Evolutionary conservation across 2,329 filamentous ascomycete species (phyloP), one percentile per base, ranked within the genome.

Genomic region (Aspergillus sp.): DNA sequence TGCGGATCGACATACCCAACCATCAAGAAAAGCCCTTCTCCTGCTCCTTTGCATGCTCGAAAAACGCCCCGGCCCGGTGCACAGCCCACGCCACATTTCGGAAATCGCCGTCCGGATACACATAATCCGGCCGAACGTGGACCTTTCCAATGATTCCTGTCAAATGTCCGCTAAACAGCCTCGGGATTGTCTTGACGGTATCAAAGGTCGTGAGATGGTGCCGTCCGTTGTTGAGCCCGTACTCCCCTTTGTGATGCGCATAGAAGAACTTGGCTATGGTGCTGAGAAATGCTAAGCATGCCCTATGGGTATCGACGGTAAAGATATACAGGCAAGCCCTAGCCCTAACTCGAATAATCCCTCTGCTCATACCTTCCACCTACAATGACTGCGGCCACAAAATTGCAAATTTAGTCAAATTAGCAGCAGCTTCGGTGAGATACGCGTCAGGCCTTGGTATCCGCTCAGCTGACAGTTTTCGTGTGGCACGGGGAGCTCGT

Each of bases 121-220:
- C 51, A 1, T 30, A 29, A 0, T 32, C 26, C 0, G 66, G 66
- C 1, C 64, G 64, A 8, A 71, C 67, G 29, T 71, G 68, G 0
- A 71, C 49, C 41, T 71, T 71, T 2, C 65, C 65, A 2, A 70
- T 45, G 14, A 72, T 63, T 0, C 64, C 67, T 0, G 67, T 71
- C 26, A 50, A 55, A 38, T 69, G 68, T 1, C 63, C 66, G 1
- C 48, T 40, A 39, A 71, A 58, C 0, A 68, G 35, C 0, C 37
- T 24, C 1, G 67, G 67, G 0, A 51, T 47, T 1, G 63, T 64
- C 28, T 69, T 55, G 16, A 70, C 48, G 36, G 66, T 49, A 26
- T 66, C 56, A 36, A 61, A 64, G 0, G 63, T 70, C 38, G 55
- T 47, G 30, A 72, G 71, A 36, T 67, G 62, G 37, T 60, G 54